Evolutionary conservation across 108 stramenopile species (phyloP), one percentile per base, ranked within the genome.

Genomic region (Epithemia pelagica): DNA sequence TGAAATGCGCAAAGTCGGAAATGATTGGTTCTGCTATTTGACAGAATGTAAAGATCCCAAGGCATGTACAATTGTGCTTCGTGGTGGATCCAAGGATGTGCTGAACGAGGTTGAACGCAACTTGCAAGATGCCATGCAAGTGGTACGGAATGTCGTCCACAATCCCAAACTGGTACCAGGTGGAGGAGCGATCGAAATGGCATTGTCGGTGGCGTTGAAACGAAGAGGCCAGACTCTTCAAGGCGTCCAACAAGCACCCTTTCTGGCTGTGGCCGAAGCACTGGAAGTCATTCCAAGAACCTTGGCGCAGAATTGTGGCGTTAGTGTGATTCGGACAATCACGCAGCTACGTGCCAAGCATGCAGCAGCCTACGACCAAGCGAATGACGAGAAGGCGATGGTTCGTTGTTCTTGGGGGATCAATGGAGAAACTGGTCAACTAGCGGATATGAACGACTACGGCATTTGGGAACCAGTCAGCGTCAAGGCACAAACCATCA

Each of bases 401-500:
- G 76, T 75, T 56, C 69, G 70, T 32, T 95, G 91, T 80, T 78
- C 90, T 61, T 87, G 93, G 80, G 99, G 99, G 25, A 80, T 99
- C 61, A 91, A 99, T 80, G 99, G 99, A 5, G 76, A 77, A 20
- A 96, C 94, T 0, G 99, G 99, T 32, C 86, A 92, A n/a, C 63
- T 98, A 67, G 96, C 85, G 0, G 95, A 96, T 81, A 99, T 99
- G 97, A 81, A 85, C 60, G 87, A 95, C 52, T 83, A 90, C 64
- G 97, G 97, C 37, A 91, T 99, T 64, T 99, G 98, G 98, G 99
- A 99, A 73, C 97, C 99, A 27, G 96, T 95, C 70, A 74, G 89
- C 33, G 99, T 99, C 66, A 99, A 99, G 80, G 88, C 95, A n/a
- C 99, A 99, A 90, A 99, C 97, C n/a, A 94, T 99, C 89, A 99